Evolutionary conservation across 2,329 filamentous ascomycete genomes (phyloP).

Genomic region (Chaetomium olivaceum): DNA sequence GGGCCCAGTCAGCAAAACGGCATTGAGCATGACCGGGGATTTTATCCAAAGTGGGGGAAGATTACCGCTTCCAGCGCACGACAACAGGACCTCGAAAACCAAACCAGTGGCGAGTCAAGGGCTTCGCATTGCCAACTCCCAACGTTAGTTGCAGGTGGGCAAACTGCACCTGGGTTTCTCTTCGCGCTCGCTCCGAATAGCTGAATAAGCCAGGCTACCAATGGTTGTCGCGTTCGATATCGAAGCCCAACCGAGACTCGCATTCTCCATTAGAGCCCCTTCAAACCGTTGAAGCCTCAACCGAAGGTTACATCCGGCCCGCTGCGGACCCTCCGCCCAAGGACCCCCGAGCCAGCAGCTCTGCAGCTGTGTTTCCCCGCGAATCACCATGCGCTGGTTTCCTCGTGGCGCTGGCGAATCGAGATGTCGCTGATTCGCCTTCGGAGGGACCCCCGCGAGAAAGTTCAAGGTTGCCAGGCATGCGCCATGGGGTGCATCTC

Average conservation of each 20-base stretch:
- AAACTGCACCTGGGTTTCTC: background rate
- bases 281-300: conserved; percentile 10
- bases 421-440: conserved; percentile 6
- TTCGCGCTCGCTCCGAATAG: background rate
- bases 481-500: background rate
- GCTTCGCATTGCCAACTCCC: background rate
- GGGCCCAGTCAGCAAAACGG: conserved; percentile 23
- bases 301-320: conserved; percentile 27
- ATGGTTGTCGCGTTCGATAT: background rate
- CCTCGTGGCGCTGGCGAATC: background rate
- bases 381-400: conserved; percentile 8
- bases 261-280: background rate
- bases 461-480: background rate
- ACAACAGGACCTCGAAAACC: conserved; percentile 31
- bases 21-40: conserved; percentile 24
- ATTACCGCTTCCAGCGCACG: conserved; percentile 24
- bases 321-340: conserved; percentile 14
- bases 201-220: background rate
- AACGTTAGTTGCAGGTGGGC: too few species aligned
- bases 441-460: background rate
- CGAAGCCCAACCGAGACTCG: background rate
- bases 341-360: background rate
- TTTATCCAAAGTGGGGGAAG: conserved; percentile 35
- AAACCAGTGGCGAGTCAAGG: conserved; percentile 16
- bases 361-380: background rate